phyloP scores from a whole-genome alignment of 805 yeast genomes.

The Yamadazyma endophytica region DNA sequence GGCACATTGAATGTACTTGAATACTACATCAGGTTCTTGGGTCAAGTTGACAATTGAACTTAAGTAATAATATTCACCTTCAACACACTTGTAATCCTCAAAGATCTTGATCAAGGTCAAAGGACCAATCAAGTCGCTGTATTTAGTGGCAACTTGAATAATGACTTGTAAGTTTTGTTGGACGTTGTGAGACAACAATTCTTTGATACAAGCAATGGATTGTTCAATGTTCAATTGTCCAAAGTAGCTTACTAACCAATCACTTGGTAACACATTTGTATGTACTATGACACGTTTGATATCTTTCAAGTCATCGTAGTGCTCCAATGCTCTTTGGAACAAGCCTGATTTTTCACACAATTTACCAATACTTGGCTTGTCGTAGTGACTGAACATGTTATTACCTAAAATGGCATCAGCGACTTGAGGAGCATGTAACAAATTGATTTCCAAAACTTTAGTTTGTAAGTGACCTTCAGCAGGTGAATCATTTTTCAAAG shows the following conservation, averaged over 20 bases:
- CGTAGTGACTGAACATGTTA: slow-evolving; percentile 92
- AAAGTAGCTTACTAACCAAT: slow-evolving; percentile 90
- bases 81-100: slow-evolving; percentile 88
- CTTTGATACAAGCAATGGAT: slow-evolving; percentile 79
- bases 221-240: slow-evolving; percentile 95
- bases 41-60: slow-evolving; percentile 91
- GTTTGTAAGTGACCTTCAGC: slow-evolving; percentile 96
- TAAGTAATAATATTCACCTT: slow-evolving; percentile 92
- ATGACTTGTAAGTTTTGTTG: slow-evolving; percentile 89
- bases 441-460: slow-evolving; percentile 84
- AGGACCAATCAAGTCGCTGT: slow-evolving; percentile 90
- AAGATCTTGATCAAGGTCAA: slow-evolving; percentile 79
- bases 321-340: slow-evolving; percentile 92
- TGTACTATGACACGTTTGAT: slow-evolving; percentile 92
- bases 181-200: slow-evolving; percentile 71
- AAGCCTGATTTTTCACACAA: slow-evolving; percentile 96
- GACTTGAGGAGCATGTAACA: slow-evolving; percentile 96
- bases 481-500: slow-evolving; percentile 88
- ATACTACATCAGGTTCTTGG: slow-evolving; percentile 91
- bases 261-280: slow-evolving; percentile 78
- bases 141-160: slow-evolving; percentile 95
- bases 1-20: slow-evolving; percentile 94
- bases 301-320: slow-evolving; percentile 90
- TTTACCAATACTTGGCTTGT: slow-evolving; percentile 86
- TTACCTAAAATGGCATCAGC: slow-evolving; percentile 98